Base-by-base conservation (phyloP, 2,329 filamentous ascomycete species). In the Chrysosporium queenslandicum region DNA sequence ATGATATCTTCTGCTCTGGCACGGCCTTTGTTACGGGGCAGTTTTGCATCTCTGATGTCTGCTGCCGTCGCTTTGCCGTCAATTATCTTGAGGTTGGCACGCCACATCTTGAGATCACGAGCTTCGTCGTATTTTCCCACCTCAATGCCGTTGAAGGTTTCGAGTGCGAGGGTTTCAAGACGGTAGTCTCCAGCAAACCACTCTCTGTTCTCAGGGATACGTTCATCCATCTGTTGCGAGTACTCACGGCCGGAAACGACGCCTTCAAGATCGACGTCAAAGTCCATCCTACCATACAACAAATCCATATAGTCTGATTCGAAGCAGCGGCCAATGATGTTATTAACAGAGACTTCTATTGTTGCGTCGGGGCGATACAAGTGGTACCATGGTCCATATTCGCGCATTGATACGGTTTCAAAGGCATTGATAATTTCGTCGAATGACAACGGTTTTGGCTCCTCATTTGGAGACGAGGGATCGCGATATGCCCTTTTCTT, bases 111-210 rank as follows among this genome's bases (percentile, higher is more conserved):
- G 0, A 72, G 63, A 53, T 77, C 67, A 6, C 75, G 69, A 6
- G 69, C 62, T 0, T 65, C 66, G 49, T 76, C 73, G 37, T 69
- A 71, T 18, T 66, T 64, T 0, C 75, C 70, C 4, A 78, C 72
- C 27, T 77, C 75, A 1, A 73, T 59, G 1, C 75, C 76, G 55
- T 81, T 81, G 34, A 81, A 63, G 2, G 73, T 73, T 25, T 74
- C 72, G 4, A 83, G 59, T 25, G 77, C 77, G 0, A 83, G 70
- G 0, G 77, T 75, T 45, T 81, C 74, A 0, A 74, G 73, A 1
- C 80, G 71, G 20, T 69, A 70, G 49, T 82, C 78, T 0, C 72
- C 77, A 74, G 77, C 80, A 61, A 75, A 79, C 78, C 78, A 82
- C 0, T 66, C 63, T 23, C 72, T 69, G 12, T 66, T 70, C 1